Base-by-base conservation (phyloP, 2,329 filamentous ascomycete genomes). In the Aspergillus persii region DNA sequence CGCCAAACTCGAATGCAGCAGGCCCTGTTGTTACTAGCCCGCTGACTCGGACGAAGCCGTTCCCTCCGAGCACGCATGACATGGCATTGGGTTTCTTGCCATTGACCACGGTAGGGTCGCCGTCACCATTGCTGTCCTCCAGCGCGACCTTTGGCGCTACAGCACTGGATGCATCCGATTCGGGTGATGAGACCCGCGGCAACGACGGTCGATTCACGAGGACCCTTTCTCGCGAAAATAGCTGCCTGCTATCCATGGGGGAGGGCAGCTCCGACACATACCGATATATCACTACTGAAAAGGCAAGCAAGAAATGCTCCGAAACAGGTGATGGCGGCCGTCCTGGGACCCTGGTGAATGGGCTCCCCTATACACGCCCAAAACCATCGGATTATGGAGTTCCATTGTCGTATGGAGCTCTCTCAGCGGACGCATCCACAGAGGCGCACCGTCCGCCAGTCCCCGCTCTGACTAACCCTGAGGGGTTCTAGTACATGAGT, bases 281-380 rank as follows among this genome's bases (percentile, higher is more conserved):
- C 60, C 73, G 72, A 53, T 80, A 78, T 61, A 71, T 68, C 48
- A 70, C 70, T 36, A 71, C 67, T 9, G 71, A 67, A 54, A 64
- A 67, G 33, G 12, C 15, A 7, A 67, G 66, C 23, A 76, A 74
- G 57, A 65, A 67, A 23, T 67, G 68, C 36, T 72, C 72, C 3
- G 59, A 67, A 2, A 53, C 60, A 9, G 66, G 64, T 3, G 60
- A 67, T 12, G 54, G 69, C 3, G 68, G 63, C 7, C 63, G 65
- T 33, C 70, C 72, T 12, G 67, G 67, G 6, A 73, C 70, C 1
- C 63, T 80, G 6, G 68, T 79, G 31, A 80, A 71, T 47, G 79
- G 78, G 2, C 68, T 78, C 31, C 67, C 66, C 15, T 81, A 81
- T 50, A 71, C 68, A 9, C 76, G 72, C 27, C 66, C 71, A n/a